These are phyloP conservation scores for Trichoderma atrobrunneum DNA, from an alignment of 2,329 filamentous ascomycete genomes.

Conservation along the genomic window DNA sequence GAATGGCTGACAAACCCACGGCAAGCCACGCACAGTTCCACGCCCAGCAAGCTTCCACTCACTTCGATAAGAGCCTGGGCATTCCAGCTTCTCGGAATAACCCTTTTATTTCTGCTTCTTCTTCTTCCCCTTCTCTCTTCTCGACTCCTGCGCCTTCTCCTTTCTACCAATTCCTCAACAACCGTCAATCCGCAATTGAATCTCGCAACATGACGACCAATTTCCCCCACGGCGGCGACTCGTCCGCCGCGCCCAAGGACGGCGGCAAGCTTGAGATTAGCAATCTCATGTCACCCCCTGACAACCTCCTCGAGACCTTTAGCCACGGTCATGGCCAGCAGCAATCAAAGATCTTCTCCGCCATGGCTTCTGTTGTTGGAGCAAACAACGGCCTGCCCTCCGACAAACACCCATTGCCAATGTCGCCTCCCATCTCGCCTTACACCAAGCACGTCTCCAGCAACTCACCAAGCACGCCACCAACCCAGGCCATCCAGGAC, in stretches of 20 bases:
- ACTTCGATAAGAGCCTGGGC: constrained; percentile 31
- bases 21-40: constrained; percentile 20
- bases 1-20: constrained; percentile 39
- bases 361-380: background rate
- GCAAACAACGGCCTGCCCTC: constrained; percentile 27
- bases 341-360: constrained; percentile 6
- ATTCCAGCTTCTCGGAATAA: constrained; percentile 17
- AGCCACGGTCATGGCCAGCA: constrained; percentile 19
- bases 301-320: constrained; percentile 55
- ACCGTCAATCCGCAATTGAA: constrained; percentile 5
- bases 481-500: constrained; percentile 42
- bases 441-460: constrained; percentile 41
- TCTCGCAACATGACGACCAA: constrained; percentile 29
- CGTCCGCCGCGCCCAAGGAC: constrained; percentile 24
- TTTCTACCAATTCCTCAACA: background rate
- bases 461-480: constrained; percentile 29
- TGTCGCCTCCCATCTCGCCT: constrained; percentile 59
- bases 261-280: constrained; percentile 48
- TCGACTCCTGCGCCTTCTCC: constrained; percentile 14
- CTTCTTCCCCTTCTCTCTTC: constrained; percentile 21
- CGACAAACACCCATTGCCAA: constrained; percentile 38
- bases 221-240: constrained; percentile 24
- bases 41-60: constrained; percentile 30
- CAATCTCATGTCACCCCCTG: constrained; percentile 62
- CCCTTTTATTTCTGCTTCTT: constrained; percentile 18